A percentile compares a stretch with the other conserved stretches of the same genome.
These are phyloP conservation scores for Apocynum venetum DNA, from an alignment of 257 asterid species.

Conservation along the genomic window DNA sequence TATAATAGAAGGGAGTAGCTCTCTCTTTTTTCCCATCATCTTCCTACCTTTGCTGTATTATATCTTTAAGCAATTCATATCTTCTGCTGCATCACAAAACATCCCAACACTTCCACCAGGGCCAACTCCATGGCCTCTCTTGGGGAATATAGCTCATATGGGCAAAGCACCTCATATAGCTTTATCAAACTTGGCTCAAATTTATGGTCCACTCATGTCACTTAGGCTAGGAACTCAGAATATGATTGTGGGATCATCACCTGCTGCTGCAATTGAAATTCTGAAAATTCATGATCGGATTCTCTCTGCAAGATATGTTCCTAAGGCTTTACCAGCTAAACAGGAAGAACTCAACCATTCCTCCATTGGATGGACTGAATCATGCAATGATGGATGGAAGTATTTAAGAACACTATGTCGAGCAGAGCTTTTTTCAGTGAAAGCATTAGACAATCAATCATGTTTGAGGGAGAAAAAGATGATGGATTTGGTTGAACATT, in stretches of 20 bases:
- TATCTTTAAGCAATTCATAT: constrained; percentile 13
- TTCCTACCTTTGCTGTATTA: constrained; percentile 11
- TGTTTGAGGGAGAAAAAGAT: constrained; percentile 27
- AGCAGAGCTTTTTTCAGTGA: constrained; percentile 34
- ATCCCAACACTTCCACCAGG: constrained; percentile 44
- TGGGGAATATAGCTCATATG: constrained; percentile 33
- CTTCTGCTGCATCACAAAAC: constrained; percentile 12
- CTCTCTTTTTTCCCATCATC: constrained; percentile 5
- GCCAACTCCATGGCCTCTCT: constrained; percentile 51
- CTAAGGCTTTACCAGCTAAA: constrained; percentile 15
- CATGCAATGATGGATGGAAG: constrained; percentile 26
- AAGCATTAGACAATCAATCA: constrained; percentile 28
- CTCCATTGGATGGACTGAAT: constrained; percentile 32
- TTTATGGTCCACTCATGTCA: constrained; percentile 40
- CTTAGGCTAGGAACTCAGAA: constrained; percentile 29
- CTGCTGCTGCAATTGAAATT: constrained; percentile 36
- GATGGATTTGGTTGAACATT: constrained; percentile 28
- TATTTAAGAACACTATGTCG: constrained; percentile 24
- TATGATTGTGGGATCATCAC: constrained; percentile 43
- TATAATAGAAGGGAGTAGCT: not conserved
- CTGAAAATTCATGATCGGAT: constrained; percentile 32
- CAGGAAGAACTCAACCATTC: constrained; percentile 21
- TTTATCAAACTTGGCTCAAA: constrained; percentile 28
- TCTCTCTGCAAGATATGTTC: constrained; percentile 30
- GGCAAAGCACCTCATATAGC: constrained; percentile 21